phyloP scores from a whole-genome alignment of 345 rosid genomes.

The Acer negundo region DNA sequence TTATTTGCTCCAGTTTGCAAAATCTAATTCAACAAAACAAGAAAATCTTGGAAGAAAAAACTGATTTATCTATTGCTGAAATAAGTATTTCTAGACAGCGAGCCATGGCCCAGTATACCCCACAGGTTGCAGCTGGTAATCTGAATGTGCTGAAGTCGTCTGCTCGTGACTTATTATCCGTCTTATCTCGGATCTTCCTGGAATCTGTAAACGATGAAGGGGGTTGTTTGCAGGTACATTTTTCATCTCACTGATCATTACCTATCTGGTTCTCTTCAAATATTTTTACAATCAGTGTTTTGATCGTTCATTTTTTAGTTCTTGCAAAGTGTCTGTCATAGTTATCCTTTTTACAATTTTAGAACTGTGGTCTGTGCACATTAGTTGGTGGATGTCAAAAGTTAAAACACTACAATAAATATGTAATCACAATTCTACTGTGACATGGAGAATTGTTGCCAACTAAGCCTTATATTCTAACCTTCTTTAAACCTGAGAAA shows the following conservation, averaged over 20 bases:
- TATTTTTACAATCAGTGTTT: background rate
- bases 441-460: background rate
- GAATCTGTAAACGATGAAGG: constrained; percentile 83
- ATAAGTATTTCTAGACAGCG: constrained; percentile 46
- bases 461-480: background rate
- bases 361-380: background rate
- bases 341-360: background rate
- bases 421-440: background rate
- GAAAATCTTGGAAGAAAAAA: constrained; percentile 44
- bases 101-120: constrained; percentile 54
- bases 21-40: constrained; percentile 75
- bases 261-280: constrained; percentile 2
- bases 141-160: constrained; percentile 54
- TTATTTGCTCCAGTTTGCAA: constrained; percentile 75
- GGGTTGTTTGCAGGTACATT: constrained; percentile 82
- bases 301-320: background rate
- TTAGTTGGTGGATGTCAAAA: background rate
- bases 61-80: constrained; percentile 37
- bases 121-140: constrained; percentile 58
- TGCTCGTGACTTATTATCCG: constrained; percentile 63
- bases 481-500: background rate
- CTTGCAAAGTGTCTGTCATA: constrained; percentile 1
- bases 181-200: constrained; percentile 61
- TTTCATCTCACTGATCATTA: constrained; percentile 1
- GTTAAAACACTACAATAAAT: background rate